Base-by-base conservation (phyloP, 2,329 filamentous ascomycete genomes). In the Onygenales sp. region DNA sequence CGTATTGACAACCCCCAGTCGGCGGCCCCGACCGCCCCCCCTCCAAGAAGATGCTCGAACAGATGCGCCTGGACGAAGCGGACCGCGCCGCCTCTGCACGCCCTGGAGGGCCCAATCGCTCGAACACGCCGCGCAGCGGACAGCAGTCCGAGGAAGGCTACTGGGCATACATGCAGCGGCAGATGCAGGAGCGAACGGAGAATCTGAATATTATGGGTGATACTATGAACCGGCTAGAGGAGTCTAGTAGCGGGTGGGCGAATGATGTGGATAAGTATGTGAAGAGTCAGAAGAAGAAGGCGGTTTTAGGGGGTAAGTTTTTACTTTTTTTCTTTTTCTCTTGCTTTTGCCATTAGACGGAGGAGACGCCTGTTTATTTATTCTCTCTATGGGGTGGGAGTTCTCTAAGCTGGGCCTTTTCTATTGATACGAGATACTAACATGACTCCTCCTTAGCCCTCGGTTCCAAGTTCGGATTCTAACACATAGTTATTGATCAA, bases 141-240 rank as follows among this genome's bases (percentile, higher is more conserved):
- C 47, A 34, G 17, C 14, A 21, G 55, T 73, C 80, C 54, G 84
- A 94, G 39, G 80, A 84, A 59, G 78, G 81, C 7, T 85, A 85
- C 63, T 82, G 79, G 62, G 84, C 89, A 43, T 97, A 94, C 65
- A 83, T 97, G 70, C 84, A 87, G 8, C 79, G 91, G 37, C 88
- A 95, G 67, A 71, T 98, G 45, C 90, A 94, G 61, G 91, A 97
- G 70, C 76, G 93, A 49, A 95, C 93, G 0, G 89, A 97, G 72
- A 89, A 85, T 64, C 74, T 98, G 54, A 86, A 85, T 44, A 74
- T 94, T 4, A 85, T 92, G 70, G 86, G 85, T 2, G 92, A 97
- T 63, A 84, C 77, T 47, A 90, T 97, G 83, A 86, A 95, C 57
- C 83, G 81, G 57, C 71, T 96, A 56, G 85, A 92, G 63, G 80